Base-by-base conservation (phyloP, 1,284 basidiomycete species). In the Erythrobasidium hasegawianum region DNA sequence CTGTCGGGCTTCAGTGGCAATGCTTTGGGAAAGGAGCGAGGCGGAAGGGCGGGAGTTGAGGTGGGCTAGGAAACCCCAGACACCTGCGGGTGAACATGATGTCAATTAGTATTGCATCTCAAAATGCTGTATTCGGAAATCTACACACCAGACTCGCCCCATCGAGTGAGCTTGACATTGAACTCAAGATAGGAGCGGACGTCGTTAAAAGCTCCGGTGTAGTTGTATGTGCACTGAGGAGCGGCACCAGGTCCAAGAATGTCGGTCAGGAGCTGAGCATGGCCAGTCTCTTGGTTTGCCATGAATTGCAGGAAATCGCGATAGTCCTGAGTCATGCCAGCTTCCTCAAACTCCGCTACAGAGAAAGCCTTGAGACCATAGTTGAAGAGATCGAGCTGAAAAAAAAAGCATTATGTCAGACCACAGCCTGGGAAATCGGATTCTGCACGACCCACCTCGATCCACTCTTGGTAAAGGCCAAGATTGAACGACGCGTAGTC, bases 1-100 rank as follows among this genome's bases (percentile, higher is more conserved):
- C 76, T 87, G 85, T 11, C 86, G 79, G 38, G 79, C 83, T 76
- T 87, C 85, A n/a, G 83, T 85, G 0, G 84, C 81, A 70, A 87
- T 69, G 4, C 81, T 80, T 73, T 87, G 83, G 2, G 83, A 74
- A 11, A 87, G 76, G 10, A 87, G 76, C 57, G 81, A 78, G 0
- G 85, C 85, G 2, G 81, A 75, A 2, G 82, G 79, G 20, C 84
- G 80, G 22, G 83, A 84, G 75, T 87, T 79, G 43, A 88, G 79
- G 71, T 86, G 84, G 47, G 82, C 79, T 20, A 86, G 74, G 77
- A 86, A 86, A 4, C 84, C 84, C 70, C 82, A 83, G 2, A 83
- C 81, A 11, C 33, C 33, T 33, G 33, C 11, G 11, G 33, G 11
- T 33, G 11, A 33, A 11, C 4, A 33, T n/a, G n/a, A n/a, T n/a